Conservation (phyloP, 495 filamentous ascomycete species). For the Aspergillus cristatus region DNA sequence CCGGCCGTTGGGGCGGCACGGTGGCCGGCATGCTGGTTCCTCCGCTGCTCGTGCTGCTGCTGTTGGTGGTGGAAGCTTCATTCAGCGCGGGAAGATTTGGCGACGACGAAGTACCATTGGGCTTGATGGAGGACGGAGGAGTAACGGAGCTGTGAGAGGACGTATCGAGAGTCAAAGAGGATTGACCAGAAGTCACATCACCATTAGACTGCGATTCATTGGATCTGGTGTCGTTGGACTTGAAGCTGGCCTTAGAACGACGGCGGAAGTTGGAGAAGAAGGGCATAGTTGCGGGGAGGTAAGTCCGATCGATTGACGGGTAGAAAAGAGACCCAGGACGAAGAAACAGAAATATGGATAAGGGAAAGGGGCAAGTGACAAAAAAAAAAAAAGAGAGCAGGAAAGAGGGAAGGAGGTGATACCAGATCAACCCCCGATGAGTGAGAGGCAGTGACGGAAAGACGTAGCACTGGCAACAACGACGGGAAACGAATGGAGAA, state of each 20-base stretch:
- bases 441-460: too few relatives aligned
- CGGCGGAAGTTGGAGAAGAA: constrained; percentile 75
- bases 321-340: not conserved
- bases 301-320: constrained; percentile 1
- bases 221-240: constrained; percentile 46
- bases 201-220: constrained; percentile 34
- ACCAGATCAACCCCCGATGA: not conserved
- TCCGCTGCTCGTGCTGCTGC: constrained; percentile 6
- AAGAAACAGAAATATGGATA: not conserved
- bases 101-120: constrained; percentile 36
- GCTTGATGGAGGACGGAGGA: constrained; percentile 51
- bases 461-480: constrained; percentile 1
- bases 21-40: constrained; percentile 15
- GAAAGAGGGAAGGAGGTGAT: not conserved
- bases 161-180: constrained; percentile 56
- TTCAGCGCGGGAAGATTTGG: constrained; percentile 45
- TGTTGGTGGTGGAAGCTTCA: constrained; percentile 34
- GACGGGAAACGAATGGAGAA: constrained; percentile 8
- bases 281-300: constrained; percentile 38
- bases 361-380: not conserved
- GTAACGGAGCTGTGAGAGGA: constrained; percentile 45
- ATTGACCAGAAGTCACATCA: constrained; percentile 45
- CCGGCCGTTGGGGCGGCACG: constrained; percentile 34
- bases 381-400: not conserved
- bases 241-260: constrained; percentile 58